Conservation (phyloP, 2,329 filamentous ascomycete species). For the Fusarium anguioides region DNA sequence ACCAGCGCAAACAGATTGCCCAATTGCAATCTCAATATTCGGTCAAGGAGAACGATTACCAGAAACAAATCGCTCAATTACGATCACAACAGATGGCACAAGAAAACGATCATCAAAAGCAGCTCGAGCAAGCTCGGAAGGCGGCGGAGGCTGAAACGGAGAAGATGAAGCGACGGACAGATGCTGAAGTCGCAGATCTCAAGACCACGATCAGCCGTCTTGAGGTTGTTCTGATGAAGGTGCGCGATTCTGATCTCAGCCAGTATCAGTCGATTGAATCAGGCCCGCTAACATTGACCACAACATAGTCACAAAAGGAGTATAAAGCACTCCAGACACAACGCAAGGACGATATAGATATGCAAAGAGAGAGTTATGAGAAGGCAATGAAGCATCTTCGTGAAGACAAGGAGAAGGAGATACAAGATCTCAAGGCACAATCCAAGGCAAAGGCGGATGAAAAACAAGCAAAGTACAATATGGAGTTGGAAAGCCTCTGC, state of each 20-base stretch:
- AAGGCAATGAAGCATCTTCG: constrained; percentile 10
- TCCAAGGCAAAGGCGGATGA: constrained; percentile 23
- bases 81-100: constrained; percentile 33
- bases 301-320: constrained; percentile 68
- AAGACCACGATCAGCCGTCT: constrained; percentile 69
- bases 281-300: neutral
- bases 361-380: constrained; percentile 25
- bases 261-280: neutral
- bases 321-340: constrained; percentile 40
- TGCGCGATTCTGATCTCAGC: constrained; percentile 40
- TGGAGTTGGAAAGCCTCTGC: constrained; percentile 13
- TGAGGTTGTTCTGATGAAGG: constrained; percentile 72
- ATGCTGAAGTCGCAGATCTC: constrained; percentile 73
- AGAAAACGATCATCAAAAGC: constrained; percentile 52
- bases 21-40: constrained; percentile 48
- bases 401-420: constrained; percentile 60
- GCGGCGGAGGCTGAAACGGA: constrained; percentile 61
- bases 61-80: constrained; percentile 43
- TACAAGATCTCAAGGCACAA: constrained; percentile 41
- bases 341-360: constrained; percentile 26
- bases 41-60: constrained; percentile 42
- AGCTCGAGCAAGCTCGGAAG: constrained; percentile 61
- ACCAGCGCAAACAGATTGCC: constrained; percentile 46
- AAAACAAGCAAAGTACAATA: constrained; percentile 10
- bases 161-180: constrained; percentile 59